Evolutionary conservation across 129 eudicot species (phyloP), one percentile per base, ranked within the genome.

Genomic region (Centrapalus pauciflorus): DNA sequence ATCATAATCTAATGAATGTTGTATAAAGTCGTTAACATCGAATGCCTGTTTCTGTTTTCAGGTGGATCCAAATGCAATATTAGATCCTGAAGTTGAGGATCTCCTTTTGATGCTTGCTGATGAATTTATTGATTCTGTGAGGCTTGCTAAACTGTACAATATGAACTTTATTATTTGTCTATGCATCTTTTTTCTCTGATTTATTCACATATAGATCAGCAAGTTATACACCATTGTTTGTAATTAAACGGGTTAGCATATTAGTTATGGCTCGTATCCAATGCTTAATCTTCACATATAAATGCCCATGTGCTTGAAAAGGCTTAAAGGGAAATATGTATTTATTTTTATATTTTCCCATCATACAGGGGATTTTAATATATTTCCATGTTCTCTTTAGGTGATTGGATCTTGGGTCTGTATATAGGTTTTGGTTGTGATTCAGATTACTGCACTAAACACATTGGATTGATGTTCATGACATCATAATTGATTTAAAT

Each of bases 21-120:
- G 33, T 45, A 21, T 43, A 37, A 2, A 67, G 8, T 24, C 29
- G 17, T 43, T 66, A 38, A 41, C 21, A 9, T 20, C 24, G 41
- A 25, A 24, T 32, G 40, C 25, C 19, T 35, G 40, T 55, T 62
- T 72, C 9, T 48, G 59, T 51, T 19, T 75, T 63, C 70, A 93
- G 98, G 82, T 93, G 70, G 95, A 88, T 80, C 67, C 80, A 21
- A 85, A 77, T 41, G 95, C 67, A 71, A 80, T 26, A 61, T 55
- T 93, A 72, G 96, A 83, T 56, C 98, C 98, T n/a, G 90, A 71
- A 55, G 89, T 93, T 82, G 98, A 93, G 77, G 95, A 83, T 26
- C 60, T 88, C 16, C 87, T 93, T 46, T 69, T 93, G 77, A 82
- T 79, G 80, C 72, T 93, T 64, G 96, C 96, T 33, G 98, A 88